Conservation (phyloP, 1,284 basidiomycete species). For the Tausonia pullulans region DNA sequence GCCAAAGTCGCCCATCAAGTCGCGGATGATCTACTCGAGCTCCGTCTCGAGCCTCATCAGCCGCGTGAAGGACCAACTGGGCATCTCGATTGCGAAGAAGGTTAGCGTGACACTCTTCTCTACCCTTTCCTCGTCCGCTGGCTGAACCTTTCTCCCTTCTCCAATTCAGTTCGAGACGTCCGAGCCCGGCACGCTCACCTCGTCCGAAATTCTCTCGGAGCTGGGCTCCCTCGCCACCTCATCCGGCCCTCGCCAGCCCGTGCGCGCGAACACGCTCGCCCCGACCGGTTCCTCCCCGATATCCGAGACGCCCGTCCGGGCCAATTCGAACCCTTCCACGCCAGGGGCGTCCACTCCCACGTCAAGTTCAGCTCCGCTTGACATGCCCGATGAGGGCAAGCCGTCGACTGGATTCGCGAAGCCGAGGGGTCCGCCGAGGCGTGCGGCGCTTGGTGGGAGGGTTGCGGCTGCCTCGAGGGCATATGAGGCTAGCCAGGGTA, state of each 20-base stretch:
- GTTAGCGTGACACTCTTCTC: neutral
- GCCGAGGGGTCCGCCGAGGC: conserved; percentile 10
- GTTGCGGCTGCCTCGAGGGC: conserved; percentile 9
- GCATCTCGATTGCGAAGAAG: conserved; percentile 10
- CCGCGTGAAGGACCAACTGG: neutral
- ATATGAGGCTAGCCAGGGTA: neutral
- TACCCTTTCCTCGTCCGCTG: neutral
- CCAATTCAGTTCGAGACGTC: conserved; percentile 12
- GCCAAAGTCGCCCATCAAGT: conserved; percentile 10
- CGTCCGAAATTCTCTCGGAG: conserved; percentile 14
- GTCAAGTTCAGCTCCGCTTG: neutral
- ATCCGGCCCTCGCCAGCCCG: neutral
- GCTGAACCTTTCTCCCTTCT: neutral
- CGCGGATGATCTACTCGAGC: conserved; percentile 13
- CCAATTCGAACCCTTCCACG: neutral
- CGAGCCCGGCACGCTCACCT: conserved; percentile 9
- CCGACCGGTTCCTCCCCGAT: neutral
- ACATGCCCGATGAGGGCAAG: neutral
- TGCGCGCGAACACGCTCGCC: neutral
- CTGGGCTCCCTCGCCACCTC: neutral
- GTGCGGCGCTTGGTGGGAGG: conserved; percentile 6
- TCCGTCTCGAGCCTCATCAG: conserved; percentile 6
- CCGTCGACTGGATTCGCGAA: conserved; percentile 5
- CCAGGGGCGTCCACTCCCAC: neutral
- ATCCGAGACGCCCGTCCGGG: neutral